Conservation (phyloP, 1,139 yeast genomes). For the Yamadazyma sp. region DNA sequence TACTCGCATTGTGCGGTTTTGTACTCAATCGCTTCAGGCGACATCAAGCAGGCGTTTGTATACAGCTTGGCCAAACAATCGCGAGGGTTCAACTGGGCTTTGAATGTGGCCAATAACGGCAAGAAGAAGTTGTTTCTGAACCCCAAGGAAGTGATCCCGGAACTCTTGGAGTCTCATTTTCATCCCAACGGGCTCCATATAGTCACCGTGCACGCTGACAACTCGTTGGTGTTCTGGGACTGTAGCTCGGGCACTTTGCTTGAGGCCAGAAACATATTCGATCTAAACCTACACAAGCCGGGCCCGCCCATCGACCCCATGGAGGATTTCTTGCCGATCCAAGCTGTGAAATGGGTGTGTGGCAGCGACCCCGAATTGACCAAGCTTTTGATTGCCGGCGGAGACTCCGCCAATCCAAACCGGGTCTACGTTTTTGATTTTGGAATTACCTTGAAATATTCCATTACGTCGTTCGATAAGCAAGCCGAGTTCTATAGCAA, state of each 20-base stretch:
- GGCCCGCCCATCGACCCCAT: constrained; percentile 23
- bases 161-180: constrained; percentile 64
- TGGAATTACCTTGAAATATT: constrained; percentile 77
- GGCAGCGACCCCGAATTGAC: constrained; percentile 81
- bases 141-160: constrained; percentile 48
- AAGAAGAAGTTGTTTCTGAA: constrained; percentile 44
- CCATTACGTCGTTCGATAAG: constrained; percentile 77
- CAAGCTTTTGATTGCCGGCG: constrained; percentile 70
- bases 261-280: constrained; percentile 72
- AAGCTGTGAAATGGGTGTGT: constrained; percentile 67
- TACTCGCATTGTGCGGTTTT: constrained; percentile 70
- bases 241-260: constrained; percentile 70
- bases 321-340: constrained; percentile 30
- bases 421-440: constrained; percentile 69
- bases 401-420: constrained; percentile 52
- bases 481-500: constrained; percentile 76
- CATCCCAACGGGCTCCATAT: constrained; percentile 93
- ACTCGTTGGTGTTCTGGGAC: constrained; percentile 91
- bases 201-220: constrained; percentile 76
- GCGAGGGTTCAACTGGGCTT: constrained; percentile 34
- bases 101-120: constrained; percentile 38
- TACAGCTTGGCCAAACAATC: constrained; percentile 49
- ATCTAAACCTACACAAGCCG: constrained; percentile 62
- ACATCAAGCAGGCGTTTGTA: constrained; percentile 53
- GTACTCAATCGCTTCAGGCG: constrained; percentile 64